Conservation (phyloP, 306 rosid species). For the Fagus sylvatica region DNA sequence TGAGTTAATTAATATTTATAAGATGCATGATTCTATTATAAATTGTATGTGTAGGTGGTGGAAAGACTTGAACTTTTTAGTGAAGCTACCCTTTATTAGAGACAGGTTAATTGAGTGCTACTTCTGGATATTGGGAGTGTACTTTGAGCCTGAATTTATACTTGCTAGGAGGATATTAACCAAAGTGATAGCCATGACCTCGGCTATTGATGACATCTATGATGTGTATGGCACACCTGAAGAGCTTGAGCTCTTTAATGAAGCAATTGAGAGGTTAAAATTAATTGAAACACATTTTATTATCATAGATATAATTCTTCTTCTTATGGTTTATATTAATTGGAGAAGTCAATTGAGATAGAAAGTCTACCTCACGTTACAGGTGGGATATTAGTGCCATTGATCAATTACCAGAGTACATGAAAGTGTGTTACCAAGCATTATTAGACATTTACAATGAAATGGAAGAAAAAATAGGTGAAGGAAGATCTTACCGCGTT, state of each 20-base stretch:
- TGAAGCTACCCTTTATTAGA: too few relatives aligned
- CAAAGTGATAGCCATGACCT: not conserved
- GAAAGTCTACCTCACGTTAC: too few relatives aligned
- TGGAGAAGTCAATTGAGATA: too few relatives aligned
- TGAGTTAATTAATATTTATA: not conserved
- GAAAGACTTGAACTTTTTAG: constrained; percentile 26
- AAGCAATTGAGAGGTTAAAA: constrained; percentile 31
- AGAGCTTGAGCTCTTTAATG: not conserved
- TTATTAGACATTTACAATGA: constrained; percentile 22
- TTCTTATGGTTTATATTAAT: too few relatives aligned
- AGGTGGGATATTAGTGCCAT: not conserved
- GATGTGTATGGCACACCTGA: constrained; percentile 38
- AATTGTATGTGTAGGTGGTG: constrained; percentile 37
- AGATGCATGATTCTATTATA: too few relatives aligned
- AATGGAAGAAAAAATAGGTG: not conserved
- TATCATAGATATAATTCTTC: too few relatives aligned
- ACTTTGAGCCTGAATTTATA: too few relatives aligned
- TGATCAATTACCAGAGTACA: not conserved
- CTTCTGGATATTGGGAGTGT: too few relatives aligned
- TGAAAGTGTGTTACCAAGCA: not conserved
- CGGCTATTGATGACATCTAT: constrained; percentile 43
- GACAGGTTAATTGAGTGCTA: too few relatives aligned
- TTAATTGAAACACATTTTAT: not conserved
- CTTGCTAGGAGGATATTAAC: too few relatives aligned
- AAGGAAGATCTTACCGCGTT: not conserved